These are phyloP conservation scores for Cytospora piceicola DNA, from an alignment of 2,329 filamentous ascomycete species.

Conservation along the genomic window DNA sequence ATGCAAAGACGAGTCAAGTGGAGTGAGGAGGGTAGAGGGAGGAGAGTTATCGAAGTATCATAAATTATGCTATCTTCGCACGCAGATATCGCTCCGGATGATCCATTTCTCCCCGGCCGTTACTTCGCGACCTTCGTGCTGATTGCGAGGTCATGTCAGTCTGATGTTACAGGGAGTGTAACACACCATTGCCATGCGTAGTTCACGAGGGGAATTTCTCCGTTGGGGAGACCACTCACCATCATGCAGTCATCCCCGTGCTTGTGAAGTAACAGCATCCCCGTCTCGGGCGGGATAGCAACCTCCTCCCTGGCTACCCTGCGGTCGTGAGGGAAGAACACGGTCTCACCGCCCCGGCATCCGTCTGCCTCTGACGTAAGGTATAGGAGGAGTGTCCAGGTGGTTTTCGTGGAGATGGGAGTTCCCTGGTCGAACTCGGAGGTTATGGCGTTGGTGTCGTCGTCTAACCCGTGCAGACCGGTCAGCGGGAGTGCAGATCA, in stretches of 20 bases:
- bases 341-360: conserved; percentile 84
- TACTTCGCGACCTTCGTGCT: conserved; percentile 71
- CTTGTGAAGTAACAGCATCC: conserved; percentile 82
- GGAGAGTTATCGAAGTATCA: background rate
- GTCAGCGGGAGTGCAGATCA: background rate
- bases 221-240: conserved; percentile 46
- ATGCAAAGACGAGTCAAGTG: background rate
- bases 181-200: background rate
- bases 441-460: conserved; percentile 78
- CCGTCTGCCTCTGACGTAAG: conserved; percentile 75
- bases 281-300: conserved; percentile 75
- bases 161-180: background rate
- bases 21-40: background rate
- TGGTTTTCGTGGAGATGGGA: conserved; percentile 67
- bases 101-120: conserved; percentile 74
- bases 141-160: conserved; percentile 7
- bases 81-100: conserved; percentile 69
- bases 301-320: conserved; percentile 65
- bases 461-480: conserved; percentile 58
- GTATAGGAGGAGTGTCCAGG: conserved; percentile 90
- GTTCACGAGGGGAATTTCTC: background rate
- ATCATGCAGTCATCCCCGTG: conserved; percentile 89
- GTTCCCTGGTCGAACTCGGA: conserved; percentile 51
- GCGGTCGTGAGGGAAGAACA: conserved; percentile 79
- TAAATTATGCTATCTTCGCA: conserved; percentile 45